Conservation (phyloP, 305 asterid species). For the Ajuga reptans region DNA sequence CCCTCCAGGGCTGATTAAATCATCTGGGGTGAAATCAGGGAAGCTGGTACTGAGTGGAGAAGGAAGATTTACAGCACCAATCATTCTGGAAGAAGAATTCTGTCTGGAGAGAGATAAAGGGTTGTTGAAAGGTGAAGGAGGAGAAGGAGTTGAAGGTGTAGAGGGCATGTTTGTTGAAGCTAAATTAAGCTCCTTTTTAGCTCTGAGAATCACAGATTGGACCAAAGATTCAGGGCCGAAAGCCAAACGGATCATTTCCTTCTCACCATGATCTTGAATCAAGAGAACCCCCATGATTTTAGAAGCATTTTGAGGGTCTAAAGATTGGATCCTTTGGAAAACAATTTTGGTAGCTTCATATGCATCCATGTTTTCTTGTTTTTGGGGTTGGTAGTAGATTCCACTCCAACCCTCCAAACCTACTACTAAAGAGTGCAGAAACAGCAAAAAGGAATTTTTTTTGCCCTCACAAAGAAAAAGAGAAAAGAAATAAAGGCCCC, state of each 20-base stretch:
- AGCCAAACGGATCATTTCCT: constrained; percentile 76
- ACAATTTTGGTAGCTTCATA: constrained; percentile 75
- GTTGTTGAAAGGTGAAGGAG: constrained; percentile 38
- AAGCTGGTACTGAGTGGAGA: constrained; percentile 55
- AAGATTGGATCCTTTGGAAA: constrained; percentile 50
- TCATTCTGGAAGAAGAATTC: constrained; percentile 33
- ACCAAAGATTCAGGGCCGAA: constrained; percentile 57
- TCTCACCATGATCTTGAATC: constrained; percentile 75
- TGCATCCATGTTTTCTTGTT: constrained; percentile 45
- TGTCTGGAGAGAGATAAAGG: constrained; percentile 40
- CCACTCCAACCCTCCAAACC: constrained; percentile 40
- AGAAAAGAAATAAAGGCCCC: background rate
- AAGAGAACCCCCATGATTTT: constrained; percentile 64
- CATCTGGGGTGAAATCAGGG: constrained; percentile 32
- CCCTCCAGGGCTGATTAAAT: constrained; percentile 30
- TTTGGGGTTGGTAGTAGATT: constrained; percentile 28
- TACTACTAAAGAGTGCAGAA: constrained; percentile 22
- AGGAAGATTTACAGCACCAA: constrained; percentile 38
- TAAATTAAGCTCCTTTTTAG: constrained; percentile 43
- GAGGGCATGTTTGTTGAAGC: constrained; percentile 42
- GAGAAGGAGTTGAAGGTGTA: constrained; percentile 33
- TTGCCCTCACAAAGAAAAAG: background rate
- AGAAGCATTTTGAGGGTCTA: constrained; percentile 65
- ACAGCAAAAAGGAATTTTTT: constrained; percentile 16
- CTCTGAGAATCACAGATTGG: constrained; percentile 46